Evolutionary conservation across 345 rosid genomes (phyloP), one percentile per base, ranked within the genome.

Genomic region (Rhodamnia rubescens): DNA sequence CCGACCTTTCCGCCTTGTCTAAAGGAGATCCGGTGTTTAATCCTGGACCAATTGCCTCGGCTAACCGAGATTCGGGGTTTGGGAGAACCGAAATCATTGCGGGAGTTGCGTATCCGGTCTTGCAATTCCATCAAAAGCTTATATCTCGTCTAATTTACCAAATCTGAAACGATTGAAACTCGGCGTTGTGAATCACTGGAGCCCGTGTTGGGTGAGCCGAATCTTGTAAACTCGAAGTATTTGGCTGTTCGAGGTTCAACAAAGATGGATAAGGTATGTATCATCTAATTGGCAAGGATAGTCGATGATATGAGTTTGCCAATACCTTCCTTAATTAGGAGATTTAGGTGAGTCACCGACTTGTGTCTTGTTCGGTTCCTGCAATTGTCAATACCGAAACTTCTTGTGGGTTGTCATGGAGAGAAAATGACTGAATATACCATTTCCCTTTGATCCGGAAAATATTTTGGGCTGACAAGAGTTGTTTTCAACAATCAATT

Each of bases 71-170:
- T 61, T 29, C 42, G 15, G 11, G 74, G 42, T 27, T 61, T 61
- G 22, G 42, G 21, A 14, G 42, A 29, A 61, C 7, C 29, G 3
- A 29, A 29, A 61, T 61, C 42, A 29, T 61, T 59, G 36, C 20
- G 1, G 2, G 0, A 0, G 2, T 58, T 58, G 4, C 0, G 0
- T 0, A 11, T 58, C 0, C 0, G 0, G 8, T 0, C 0, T 0
- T 58, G 69, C 69, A 2, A n/a, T n/a, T 59, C 69, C 0, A 6
- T 59, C 8, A 59, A 13, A 27, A 59, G 74, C 0, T n/a, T 59
- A 27, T 29, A 57, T 26, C 29, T 36, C n/a, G 40, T 36, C 40
- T 36, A 36, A 36, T 36, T 36, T 36, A 36, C 2, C 2, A 36
- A 36, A 36, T 36, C 40, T 36, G 40, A 36, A 36, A 36, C 40